phyloP scores from a whole-genome alignment of 495 filamentous ascomycete species.

The Trichoderma orchidacearum region DNA sequence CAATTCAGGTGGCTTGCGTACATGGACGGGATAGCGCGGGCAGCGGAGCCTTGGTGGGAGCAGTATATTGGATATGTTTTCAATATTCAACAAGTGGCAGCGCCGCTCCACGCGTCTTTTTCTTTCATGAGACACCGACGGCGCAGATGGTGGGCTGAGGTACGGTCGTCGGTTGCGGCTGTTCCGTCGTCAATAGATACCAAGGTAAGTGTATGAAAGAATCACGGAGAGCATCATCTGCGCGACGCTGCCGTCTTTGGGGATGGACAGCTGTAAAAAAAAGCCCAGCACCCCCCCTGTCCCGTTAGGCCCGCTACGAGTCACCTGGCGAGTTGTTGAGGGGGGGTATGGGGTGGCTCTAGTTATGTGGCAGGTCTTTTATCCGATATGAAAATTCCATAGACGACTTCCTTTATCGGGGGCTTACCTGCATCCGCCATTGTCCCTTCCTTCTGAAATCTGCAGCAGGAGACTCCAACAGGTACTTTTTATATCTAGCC shows the following conservation, averaged over 20 bases:
- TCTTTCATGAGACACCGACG: neutral
- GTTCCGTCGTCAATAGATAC: neutral
- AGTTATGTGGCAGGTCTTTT: neutral
- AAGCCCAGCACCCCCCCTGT: neutral
- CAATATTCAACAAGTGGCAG: too few relatives aligned
- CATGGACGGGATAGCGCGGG: neutral
- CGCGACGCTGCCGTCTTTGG: neutral
- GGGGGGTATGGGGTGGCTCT: neutral
- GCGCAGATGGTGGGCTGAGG: neutral
- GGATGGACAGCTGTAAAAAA: neutral
- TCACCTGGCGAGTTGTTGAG: neutral
- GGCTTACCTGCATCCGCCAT: too few relatives aligned
- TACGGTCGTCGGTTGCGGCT: neutral
- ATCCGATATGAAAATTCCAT: neutral
- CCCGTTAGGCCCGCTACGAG: neutral
- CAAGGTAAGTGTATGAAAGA: neutral
- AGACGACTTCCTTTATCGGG: too few relatives aligned
- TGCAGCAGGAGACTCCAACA: too few relatives aligned
- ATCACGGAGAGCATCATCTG: neutral
- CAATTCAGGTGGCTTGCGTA: neutral
- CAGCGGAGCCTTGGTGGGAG: neutral
- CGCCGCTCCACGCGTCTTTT: neutral
- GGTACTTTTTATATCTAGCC: neutral
- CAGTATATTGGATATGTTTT: neutral
- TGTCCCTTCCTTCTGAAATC: too few relatives aligned